These are phyloP conservation scores for Avicennia marina DNA, from an alignment of 257 asterid genomes.

Conservation along the genomic window DNA sequence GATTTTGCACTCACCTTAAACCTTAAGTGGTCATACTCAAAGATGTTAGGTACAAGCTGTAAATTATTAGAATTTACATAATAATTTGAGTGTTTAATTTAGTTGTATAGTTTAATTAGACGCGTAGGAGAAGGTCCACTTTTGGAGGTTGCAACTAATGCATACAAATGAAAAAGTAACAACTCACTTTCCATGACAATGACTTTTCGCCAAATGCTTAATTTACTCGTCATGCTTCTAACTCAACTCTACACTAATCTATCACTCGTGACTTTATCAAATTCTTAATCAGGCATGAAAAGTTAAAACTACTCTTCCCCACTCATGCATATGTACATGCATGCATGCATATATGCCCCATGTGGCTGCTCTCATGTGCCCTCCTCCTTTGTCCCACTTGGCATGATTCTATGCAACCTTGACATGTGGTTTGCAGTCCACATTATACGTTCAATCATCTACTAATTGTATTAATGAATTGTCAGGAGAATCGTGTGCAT, in stretches of 20 bases:
- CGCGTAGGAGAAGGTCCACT: not conserved
- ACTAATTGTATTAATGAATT: too few species aligned
- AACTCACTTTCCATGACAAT: conserved; percentile 9
- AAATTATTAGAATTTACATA: too few species aligned
- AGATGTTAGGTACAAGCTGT: too few species aligned
- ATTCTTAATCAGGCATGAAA: not conserved
- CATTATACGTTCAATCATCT: not conserved
- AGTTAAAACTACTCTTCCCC: not conserved
- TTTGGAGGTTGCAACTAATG: conserved; percentile 18
- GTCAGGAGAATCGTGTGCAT: too few species aligned
- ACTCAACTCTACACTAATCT: conserved; percentile 23
- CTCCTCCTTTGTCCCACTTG: not conserved
- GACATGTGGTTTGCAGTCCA: too few species aligned
- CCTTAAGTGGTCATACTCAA: too few species aligned
- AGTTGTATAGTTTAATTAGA: too few species aligned
- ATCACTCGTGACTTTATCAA: too few species aligned
- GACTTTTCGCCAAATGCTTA: conserved; percentile 33
- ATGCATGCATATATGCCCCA: too few species aligned
- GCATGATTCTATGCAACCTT: not conserved
- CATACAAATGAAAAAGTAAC: conserved; percentile 16
- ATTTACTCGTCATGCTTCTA: conserved; percentile 9
- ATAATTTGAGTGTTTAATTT: too few species aligned
- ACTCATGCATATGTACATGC: not conserved
- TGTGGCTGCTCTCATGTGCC: not conserved
- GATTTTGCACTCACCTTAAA: too few species aligned